Conservation (phyloP, 192 early-diverging fungal species). For the Backusella morwellensis region DNA sequence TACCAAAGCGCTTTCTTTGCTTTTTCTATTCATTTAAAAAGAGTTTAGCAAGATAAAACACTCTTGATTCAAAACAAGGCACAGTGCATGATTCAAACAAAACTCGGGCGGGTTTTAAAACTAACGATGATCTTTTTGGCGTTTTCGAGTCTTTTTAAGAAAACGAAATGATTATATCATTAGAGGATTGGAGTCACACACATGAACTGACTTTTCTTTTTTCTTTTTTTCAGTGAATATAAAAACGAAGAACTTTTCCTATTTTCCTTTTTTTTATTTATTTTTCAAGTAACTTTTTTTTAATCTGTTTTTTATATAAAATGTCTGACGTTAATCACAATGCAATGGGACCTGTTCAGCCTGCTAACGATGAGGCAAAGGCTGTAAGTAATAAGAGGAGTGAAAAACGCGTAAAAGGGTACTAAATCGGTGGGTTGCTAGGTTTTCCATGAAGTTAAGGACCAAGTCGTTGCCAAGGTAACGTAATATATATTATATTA, state of each 20-base stretch:
- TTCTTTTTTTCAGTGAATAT: background rate
- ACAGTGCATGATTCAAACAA: background rate
- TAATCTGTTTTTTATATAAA: background rate
- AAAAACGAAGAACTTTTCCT: background rate
- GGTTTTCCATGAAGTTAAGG: slow-evolving; percentile 42
- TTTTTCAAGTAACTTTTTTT: background rate
- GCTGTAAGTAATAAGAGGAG: slow-evolving; percentile 11
- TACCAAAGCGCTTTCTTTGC: background rate
- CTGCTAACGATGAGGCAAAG: slow-evolving; percentile 40
- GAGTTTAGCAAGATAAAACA: background rate
- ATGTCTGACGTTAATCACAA: slow-evolving; percentile 52
- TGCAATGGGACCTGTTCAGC: slow-evolving; percentile 39
- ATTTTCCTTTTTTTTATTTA: background rate
- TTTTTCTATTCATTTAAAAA: background rate
- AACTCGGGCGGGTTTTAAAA: background rate
- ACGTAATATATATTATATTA: background rate
- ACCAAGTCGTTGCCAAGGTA: slow-evolving; percentile 40
- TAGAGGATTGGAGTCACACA: background rate
- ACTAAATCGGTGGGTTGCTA: background rate
- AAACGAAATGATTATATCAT: background rate
- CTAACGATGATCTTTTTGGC: background rate
- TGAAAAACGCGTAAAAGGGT: background rate
- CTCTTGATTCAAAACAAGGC: background rate
- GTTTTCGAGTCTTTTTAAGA: background rate
- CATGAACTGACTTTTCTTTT: background rate